These are phyloP conservation scores for Trichodelitschia bisporula DNA, from an alignment of 495 filamentous ascomycete species.

Conservation along the genomic window DNA sequence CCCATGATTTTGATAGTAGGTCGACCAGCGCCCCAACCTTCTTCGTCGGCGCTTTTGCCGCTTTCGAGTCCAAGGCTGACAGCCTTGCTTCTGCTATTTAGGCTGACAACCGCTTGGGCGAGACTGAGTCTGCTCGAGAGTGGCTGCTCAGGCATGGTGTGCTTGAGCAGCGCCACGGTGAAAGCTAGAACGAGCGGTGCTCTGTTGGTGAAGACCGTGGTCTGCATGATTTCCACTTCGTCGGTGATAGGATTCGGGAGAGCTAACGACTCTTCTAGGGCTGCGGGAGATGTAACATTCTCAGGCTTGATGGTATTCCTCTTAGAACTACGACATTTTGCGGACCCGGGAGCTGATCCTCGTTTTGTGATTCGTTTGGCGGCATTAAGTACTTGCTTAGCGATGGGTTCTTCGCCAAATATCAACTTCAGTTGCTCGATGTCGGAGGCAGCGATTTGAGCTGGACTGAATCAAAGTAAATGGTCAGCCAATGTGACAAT, in stretches of 20 bases:
- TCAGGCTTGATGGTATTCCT: conserved; percentile 6
- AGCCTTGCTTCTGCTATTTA: conserved; percentile 51
- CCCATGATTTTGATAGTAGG: conserved; percentile 45
- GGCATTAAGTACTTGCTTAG: conserved; percentile 34
- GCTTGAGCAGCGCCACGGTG: conserved; percentile 42
- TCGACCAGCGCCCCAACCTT: conserved; percentile 53
- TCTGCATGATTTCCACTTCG: conserved; percentile 32
- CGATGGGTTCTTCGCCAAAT: conserved; percentile 42
- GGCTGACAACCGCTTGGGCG: conserved; percentile 55
- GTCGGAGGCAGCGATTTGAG: conserved; percentile 36
- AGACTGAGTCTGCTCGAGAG: conserved; percentile 57
- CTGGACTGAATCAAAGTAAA: conserved; percentile 8
- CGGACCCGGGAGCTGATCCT: too few species aligned
- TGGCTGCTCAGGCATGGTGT: conserved; percentile 66
- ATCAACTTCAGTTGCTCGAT: conserved; percentile 28
- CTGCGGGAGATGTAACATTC: conserved; percentile 26
- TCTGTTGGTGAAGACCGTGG: conserved; percentile 45
- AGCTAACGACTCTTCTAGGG: conserved; percentile 37
- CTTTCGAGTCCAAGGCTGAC: conserved; percentile 45
- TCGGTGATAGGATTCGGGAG: conserved; percentile 28
- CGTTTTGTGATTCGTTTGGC: conserved; percentile 44
- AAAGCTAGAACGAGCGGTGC: conserved; percentile 66
- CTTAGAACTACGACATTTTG: too few species aligned
- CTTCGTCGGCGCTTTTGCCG: conserved; percentile 38
- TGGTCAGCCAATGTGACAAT: too few species aligned